phyloP scores from a whole-genome alignment of 2,329 filamentous ascomycete species.

The Penicillium sp. region DNA sequence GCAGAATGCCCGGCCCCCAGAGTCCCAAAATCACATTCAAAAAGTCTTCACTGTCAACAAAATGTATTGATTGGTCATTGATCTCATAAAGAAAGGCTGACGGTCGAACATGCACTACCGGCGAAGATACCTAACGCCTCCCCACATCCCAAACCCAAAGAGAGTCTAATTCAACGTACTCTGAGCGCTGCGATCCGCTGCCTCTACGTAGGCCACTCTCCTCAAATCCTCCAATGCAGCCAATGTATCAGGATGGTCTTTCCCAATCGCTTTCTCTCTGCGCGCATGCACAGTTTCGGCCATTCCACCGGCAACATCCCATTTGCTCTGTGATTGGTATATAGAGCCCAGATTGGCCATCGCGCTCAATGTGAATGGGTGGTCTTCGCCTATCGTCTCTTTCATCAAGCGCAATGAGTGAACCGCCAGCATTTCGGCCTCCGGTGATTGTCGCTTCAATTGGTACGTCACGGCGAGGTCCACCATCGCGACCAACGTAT shows the following conservation, averaged over 20 bases:
- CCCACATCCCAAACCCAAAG: not conserved
- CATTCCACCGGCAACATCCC: conserved; percentile 5
- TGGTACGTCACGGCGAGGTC: conserved; percentile 14
- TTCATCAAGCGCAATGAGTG: conserved; percentile 9
- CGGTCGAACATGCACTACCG: not conserved
- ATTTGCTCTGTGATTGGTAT: conserved; percentile 16
- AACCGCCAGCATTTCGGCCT: conserved; percentile 3
- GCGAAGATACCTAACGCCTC: too few relatives aligned
- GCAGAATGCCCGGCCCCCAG: not conserved
- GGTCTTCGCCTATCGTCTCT: conserved; percentile 9
- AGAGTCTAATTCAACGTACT: conserved; percentile 11
- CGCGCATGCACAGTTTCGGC: conserved; percentile 10
- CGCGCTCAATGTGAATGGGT: conserved; percentile 10
- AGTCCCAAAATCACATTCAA: not conserved
- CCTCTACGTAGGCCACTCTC: conserved; percentile 11
- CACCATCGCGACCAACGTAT: conserved; percentile 9
- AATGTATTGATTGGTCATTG: not conserved
- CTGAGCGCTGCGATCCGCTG: conserved; percentile 11
- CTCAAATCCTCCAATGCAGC: conserved; percentile 11
- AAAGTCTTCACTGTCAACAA: not conserved
- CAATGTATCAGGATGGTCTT: conserved; percentile 11
- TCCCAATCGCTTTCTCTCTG: conserved; percentile 1
- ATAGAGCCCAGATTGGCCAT: conserved; percentile 15
- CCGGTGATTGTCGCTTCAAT: not conserved
- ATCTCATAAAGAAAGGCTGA: not conserved